phyloP scores from a whole-genome alignment of 2,329 filamentous ascomycete genomes.

The Cercospora sojina region DNA sequence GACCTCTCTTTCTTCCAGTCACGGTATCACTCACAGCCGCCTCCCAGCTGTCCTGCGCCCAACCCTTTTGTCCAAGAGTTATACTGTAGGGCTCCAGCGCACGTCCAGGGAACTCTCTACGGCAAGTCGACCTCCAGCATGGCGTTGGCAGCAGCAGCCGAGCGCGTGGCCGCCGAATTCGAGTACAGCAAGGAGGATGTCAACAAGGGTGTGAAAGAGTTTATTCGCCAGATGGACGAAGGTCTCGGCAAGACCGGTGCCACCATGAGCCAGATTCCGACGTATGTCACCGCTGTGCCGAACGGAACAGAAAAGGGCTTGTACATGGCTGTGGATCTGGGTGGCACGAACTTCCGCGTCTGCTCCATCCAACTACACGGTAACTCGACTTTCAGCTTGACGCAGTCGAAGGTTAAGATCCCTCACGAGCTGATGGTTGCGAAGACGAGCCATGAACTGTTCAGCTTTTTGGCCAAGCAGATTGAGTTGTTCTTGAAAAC shows the following conservation, averaged over 20 bases:
- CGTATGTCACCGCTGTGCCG: constrained; percentile 91
- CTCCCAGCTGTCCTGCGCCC: constrained; percentile 34
- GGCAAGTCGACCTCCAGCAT: constrained; percentile 45
- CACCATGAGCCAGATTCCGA: constrained; percentile 91
- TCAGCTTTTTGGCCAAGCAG: constrained; percentile 88
- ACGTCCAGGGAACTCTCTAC: constrained; percentile 32
- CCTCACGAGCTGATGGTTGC: constrained; percentile 88
- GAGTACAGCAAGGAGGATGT: constrained; percentile 77
- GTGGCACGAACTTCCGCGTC: constrained; percentile 96
- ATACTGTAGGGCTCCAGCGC: constrained; percentile 37
- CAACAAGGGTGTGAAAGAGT: constrained; percentile 78
- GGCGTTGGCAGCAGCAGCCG: constrained; percentile 66
- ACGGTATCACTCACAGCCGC: constrained; percentile 22
- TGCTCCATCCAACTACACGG: constrained; percentile 93
- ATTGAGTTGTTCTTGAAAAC: constrained; percentile 83
- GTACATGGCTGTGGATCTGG: constrained; percentile 95
- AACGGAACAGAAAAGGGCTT: constrained; percentile 98
- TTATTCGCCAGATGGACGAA: constrained; percentile 84
- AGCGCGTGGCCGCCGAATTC: constrained; percentile 79
- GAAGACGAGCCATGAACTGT: constrained; percentile 80
- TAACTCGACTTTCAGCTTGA: constrained; percentile 91
- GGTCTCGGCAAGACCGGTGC: constrained; percentile 75
- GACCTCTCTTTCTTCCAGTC: constrained; percentile 13
- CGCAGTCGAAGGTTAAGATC: constrained; percentile 87
- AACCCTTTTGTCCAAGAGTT: constrained; percentile 40